These are phyloP conservation scores for Amauroascus verrucosus DNA, from an alignment of 2,329 filamentous ascomycete genomes.

Conservation along the genomic window DNA sequence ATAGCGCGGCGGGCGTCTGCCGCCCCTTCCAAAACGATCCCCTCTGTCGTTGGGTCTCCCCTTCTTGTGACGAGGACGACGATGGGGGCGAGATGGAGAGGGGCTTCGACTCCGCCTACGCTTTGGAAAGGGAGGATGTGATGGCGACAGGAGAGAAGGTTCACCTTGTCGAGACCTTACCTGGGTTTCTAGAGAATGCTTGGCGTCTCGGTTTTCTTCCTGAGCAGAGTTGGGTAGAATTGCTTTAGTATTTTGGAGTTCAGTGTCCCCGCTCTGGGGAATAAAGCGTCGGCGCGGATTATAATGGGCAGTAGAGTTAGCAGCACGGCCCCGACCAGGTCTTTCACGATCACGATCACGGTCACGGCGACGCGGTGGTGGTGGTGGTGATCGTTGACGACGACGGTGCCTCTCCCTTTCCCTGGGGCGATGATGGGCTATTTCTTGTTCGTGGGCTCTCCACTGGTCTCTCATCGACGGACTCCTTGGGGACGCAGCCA, in stretches of 20 bases:
- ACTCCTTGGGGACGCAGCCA: conserved; percentile 42
- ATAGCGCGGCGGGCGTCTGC: conserved; percentile 28
- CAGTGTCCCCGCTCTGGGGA: conserved; percentile 19
- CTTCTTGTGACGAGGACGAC: conserved; percentile 22
- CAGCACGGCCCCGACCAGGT: conserved; percentile 23
- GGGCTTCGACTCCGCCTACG: conserved; percentile 35
- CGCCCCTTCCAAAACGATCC: conserved; percentile 28
- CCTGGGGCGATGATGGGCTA: conserved; percentile 24
- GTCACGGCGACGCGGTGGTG: conserved; percentile 23
- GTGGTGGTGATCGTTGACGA: conserved; percentile 32
- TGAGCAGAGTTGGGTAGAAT: conserved; percentile 13
- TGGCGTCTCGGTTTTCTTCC: conserved; percentile 19
- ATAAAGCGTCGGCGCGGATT: conserved; percentile 19
- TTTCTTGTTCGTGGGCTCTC: conserved; percentile 34
- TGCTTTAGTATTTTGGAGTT: conserved; percentile 19
- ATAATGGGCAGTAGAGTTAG: conserved; percentile 21
- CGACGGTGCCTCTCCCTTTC: conserved; percentile 27
- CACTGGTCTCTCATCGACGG: conserved; percentile 43
- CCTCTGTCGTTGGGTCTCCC: conserved; percentile 31
- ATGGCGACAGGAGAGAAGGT: conserved; percentile 17
- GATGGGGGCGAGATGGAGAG: conserved; percentile 27
- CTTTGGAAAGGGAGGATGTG: conserved; percentile 24
- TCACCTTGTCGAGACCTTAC: conserved; percentile 23
- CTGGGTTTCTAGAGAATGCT: conserved; percentile 17
- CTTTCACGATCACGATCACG: conserved; percentile 23